phyloP scores from a whole-genome alignment of 2,329 filamentous ascomycete species.

The Raffaelea albimanens region DNA sequence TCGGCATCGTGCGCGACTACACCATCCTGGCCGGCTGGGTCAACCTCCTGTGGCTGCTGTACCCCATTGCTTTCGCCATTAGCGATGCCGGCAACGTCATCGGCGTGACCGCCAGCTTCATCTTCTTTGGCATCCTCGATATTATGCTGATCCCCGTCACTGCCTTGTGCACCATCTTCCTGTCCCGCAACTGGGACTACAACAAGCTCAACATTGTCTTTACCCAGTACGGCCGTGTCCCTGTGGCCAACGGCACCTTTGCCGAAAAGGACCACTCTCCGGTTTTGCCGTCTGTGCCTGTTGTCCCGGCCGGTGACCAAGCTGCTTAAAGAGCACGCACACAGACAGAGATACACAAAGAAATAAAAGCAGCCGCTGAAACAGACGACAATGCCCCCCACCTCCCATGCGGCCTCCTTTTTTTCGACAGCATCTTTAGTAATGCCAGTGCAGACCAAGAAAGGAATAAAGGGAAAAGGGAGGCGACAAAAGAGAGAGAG shows the following conservation, averaged over 20 bases:
- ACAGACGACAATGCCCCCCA: too few relatives aligned
- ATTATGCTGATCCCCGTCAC: constrained; percentile 35
- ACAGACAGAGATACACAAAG: too few relatives aligned
- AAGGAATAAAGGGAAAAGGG: too few relatives aligned
- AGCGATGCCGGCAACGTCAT: constrained; percentile 43
- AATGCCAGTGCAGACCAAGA: too few relatives aligned
- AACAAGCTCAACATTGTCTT: constrained; percentile 39
- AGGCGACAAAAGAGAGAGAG: too few relatives aligned
- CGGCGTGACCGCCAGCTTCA: constrained; percentile 31
- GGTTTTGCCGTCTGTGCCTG: constrained; percentile 12
- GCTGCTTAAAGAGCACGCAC: constrained; percentile 7
- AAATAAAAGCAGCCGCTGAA: too few relatives aligned
- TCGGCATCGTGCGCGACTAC: constrained; percentile 36
- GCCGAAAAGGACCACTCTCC: constrained; percentile 30
- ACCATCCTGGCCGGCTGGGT: constrained; percentile 33
- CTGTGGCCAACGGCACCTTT: constrained; percentile 26
- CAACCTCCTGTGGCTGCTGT: constrained; percentile 44
- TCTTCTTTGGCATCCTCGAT: constrained; percentile 47
- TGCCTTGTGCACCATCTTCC: constrained; percentile 29
- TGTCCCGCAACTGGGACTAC: constrained; percentile 42
- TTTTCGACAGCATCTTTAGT: too few relatives aligned
- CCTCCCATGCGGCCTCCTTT: too few relatives aligned
- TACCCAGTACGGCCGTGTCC: constrained; percentile 44
- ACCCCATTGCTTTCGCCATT: constrained; percentile 44
- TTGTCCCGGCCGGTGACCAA: constrained; percentile 13